Percentiles rank a stretch among this genome's conserved stretches.
Conservation (phyloP, 805 yeast species). For the Danielia oregonensis region DNA sequence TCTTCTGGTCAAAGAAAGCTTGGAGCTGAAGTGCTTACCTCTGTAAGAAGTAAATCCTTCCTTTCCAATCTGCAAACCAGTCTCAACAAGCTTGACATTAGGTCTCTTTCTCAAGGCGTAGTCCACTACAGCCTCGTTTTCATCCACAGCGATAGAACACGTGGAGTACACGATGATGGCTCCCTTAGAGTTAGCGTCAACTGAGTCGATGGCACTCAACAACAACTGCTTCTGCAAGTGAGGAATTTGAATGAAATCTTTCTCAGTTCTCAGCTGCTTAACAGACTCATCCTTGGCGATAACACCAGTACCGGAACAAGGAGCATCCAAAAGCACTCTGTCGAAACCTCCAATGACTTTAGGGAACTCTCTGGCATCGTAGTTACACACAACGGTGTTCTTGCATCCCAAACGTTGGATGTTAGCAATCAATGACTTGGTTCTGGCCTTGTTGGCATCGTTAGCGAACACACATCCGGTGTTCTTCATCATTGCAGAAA, state of each 20-base stretch:
- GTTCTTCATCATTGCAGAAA: constrained; percentile 94
- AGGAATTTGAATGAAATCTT: constrained; percentile 94
- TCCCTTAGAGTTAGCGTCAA: constrained; percentile 88
- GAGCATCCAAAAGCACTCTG: constrained; percentile 92
- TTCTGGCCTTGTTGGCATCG: constrained; percentile 94
- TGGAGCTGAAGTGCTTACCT: constrained; percentile 85
- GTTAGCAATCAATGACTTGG: constrained; percentile 93
- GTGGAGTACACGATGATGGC: constrained; percentile 96
- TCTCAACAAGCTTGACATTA: constrained; percentile 88
- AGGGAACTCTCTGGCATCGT: constrained; percentile 98
- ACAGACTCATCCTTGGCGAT: constrained; percentile 96
- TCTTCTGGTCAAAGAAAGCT: constrained; percentile 79
- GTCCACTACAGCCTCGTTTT: constrained; percentile 97
- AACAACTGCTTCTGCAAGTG: constrained; percentile 93
- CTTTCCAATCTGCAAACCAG: constrained; percentile 90
- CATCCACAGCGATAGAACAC: constrained; percentile 97
- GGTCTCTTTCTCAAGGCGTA: constrained; percentile 95
- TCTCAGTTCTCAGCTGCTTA: constrained; percentile 88
- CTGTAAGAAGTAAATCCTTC: constrained; percentile 92
- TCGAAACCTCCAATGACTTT: constrained; percentile 98
- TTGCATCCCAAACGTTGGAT: constrained; percentile 96
- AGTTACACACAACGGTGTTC: constrained; percentile 93
- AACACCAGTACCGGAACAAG: constrained; percentile 99
- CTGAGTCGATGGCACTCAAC: constrained; percentile 94
- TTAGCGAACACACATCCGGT: constrained; percentile 97